Conservation (phyloP, 2,329 filamentous ascomycete species). For the Neoarthrinium moseri region DNA sequence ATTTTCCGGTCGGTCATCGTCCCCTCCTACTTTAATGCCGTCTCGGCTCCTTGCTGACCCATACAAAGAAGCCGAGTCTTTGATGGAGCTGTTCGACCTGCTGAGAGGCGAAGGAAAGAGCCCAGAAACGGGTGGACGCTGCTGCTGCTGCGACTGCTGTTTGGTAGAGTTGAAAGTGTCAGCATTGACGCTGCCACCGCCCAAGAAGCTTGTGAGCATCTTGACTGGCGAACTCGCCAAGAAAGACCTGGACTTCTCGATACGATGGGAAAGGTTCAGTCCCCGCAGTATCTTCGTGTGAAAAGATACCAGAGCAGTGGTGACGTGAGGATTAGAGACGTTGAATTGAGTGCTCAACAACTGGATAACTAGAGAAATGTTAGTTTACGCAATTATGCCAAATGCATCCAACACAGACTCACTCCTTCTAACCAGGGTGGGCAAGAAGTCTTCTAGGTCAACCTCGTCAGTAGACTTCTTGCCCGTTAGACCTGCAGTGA, state of each 20-base stretch:
- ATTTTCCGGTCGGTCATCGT: constrained; percentile 59
- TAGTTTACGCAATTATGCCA: constrained; percentile 23
- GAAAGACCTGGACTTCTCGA: constrained; percentile 66
- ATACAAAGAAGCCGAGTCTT: constrained; percentile 52
- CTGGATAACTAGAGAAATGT: constrained; percentile 59
- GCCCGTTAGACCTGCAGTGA: constrained; percentile 64
- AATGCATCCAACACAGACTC: constrained; percentile 29
- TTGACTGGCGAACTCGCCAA: constrained; percentile 87
- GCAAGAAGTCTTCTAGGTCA: constrained; percentile 68
- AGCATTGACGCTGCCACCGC: constrained; percentile 51
- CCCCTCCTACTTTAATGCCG: constrained; percentile 38
- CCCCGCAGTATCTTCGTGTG: constrained; percentile 76
- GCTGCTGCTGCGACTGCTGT: too few relatives aligned
- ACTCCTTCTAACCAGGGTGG: constrained; percentile 73
- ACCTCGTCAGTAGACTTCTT: constrained; percentile 73
- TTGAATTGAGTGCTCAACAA: constrained; percentile 70
- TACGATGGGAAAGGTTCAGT: constrained; percentile 61
- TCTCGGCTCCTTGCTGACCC: constrained; percentile 52
- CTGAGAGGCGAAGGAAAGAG: constrained; percentile 37
- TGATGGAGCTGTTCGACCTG: constrained; percentile 34
- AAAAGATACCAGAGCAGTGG: constrained; percentile 70
- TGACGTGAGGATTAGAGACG: constrained; percentile 62
- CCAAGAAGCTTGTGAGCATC: constrained; percentile 79
- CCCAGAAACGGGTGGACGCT: constrained; percentile 35
- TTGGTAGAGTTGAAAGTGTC: constrained; percentile 33